These are phyloP conservation scores for Paraphysoderma sedebokerense DNA, from an alignment of 371 early-diverging fungal genomes.

Conservation along the genomic window DNA sequence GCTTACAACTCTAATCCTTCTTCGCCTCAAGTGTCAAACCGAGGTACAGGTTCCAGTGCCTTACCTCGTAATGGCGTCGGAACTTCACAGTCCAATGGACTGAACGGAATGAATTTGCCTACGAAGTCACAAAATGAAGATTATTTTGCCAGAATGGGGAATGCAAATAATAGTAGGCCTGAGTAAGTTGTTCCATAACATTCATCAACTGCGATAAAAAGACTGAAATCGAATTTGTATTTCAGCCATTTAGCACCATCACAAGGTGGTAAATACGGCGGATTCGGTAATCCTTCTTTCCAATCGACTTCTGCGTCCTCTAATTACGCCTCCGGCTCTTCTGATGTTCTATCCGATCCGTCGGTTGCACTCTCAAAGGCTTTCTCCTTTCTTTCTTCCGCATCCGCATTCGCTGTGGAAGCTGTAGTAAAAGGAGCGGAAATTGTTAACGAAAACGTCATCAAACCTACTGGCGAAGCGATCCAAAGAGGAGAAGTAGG, in stretches of 20 bases:
- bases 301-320: neutral
- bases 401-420: constrained; percentile 17
- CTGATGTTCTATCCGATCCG: constrained; percentile 19
- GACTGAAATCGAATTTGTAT: neutral
- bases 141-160: constrained; percentile 45
- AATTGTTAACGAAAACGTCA: no score
- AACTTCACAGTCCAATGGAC: neutral
- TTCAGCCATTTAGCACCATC: constrained; percentile 57
- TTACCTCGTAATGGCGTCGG: constrained; percentile 4
- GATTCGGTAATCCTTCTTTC: constrained; percentile 47
- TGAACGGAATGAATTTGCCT: no score
- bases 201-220: constrained; percentile 1
- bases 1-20: neutral
- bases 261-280: constrained; percentile 81
- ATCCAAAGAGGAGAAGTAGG: no score
- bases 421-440: no score
- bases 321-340: constrained; percentile 8
- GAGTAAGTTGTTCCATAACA: constrained; percentile 13
- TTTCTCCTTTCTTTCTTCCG: constrained; percentile 53
- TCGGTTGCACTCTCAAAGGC: constrained; percentile 65
- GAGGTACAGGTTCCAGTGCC: constrained; percentile 3
- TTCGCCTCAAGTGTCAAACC: neutral
- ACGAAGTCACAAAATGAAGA: constrained; percentile 47
- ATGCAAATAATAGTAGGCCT: constrained; percentile 35
- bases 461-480: no score